phyloP scores from a whole-genome alignment of 305 asterid species.

The Rubia peregrina region DNA sequence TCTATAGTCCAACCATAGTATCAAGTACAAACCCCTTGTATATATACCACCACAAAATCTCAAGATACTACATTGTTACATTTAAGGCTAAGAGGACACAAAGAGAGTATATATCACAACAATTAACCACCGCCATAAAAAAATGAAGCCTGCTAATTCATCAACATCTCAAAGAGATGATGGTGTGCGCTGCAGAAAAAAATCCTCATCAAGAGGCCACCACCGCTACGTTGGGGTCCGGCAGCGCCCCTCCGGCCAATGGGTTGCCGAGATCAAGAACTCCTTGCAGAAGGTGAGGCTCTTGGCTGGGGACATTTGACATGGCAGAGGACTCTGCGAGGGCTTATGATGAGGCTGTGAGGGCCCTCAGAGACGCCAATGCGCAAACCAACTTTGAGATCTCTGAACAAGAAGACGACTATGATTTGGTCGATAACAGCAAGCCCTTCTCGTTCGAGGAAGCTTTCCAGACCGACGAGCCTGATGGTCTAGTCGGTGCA shows the following conservation, averaged over 20 bases:
- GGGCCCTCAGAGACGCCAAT: slow-evolving; percentile 42
- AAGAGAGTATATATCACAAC: not conserved
- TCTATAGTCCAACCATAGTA: not conserved
- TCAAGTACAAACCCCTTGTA: not conserved
- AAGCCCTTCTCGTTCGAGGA: slow-evolving; percentile 54
- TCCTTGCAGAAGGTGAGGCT: slow-evolving; percentile 53
- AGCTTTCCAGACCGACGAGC: slow-evolving; percentile 45
- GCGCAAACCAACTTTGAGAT: slow-evolving; percentile 52
- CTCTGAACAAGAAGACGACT: slow-evolving; percentile 18
- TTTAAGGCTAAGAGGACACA: slow-evolving; percentile 7
- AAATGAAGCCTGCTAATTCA: slow-evolving; percentile 2
- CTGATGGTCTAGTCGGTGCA: slow-evolving; percentile 42
- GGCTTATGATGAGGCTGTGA: slow-evolving; percentile 55
- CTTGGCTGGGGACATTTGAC: slow-evolving; percentile 60
- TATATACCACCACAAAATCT: not conserved
- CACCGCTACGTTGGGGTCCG: slow-evolving; percentile 56
- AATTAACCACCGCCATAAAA: not conserved
- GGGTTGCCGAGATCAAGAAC: slow-evolving; percentile 71
- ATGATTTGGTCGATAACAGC: slow-evolving; percentile 11
- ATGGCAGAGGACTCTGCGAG: slow-evolving; percentile 55
- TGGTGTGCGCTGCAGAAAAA: slow-evolving; percentile 25
- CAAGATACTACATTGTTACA: slow-evolving; percentile 5
- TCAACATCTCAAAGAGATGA: slow-evolving; percentile 1
- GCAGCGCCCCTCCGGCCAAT: slow-evolving; percentile 55
- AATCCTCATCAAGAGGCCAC: slow-evolving; percentile 47